Base-by-base conservation (phyloP, 1,139 yeast genomes). In the Geotrichum histeridarum region DNA sequence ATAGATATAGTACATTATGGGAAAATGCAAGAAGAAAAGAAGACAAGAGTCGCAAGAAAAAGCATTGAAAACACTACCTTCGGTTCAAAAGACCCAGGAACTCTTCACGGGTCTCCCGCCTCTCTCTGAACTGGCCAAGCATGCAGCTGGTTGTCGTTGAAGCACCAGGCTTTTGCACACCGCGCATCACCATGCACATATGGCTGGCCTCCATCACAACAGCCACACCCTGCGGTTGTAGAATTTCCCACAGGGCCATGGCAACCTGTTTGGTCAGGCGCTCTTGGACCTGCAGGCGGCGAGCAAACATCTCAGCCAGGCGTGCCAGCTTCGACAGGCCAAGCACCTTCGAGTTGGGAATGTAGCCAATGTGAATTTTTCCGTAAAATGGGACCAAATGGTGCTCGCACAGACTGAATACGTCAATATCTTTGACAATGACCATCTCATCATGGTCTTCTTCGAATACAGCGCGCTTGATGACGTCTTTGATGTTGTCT, bases 401-500 rank as follows among this genome's bases (percentile, higher is more conserved):
- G 69, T 93, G 99, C 71, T 93, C 99, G 73, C 99, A 93, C 56
- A 93, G 76, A 4, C 96, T 88, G 70, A 85, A 87, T 51, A 93
- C 81, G 65, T 90, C 96, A 59, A 93, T 93, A 69, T 94, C 98
- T 67, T 93, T 80, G 35, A 93, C 99, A 62, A 93, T 91, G 50
- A 93, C 99, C 98, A 93, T 93, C 69, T 93, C 99, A 69, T 93
- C 98, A 69, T 94, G 99, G 68, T 94, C 96, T 68, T 93, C 99
- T 69, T 93, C 97, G 64, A 94, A 94, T 12, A 94, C 95, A 0
- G 99, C 99, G 58, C 90, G 78, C 66, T 94, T 93, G 64, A 93
- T 86, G 33, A 91, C 97, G 67, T 90, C 96, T 58, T 64, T 63
- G 44, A 73, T 64, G 68, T 90, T 90, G 63, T 91, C 96, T 71